Evolutionary conservation across 306 rosid species (phyloP), one percentile per base, ranked within the genome.

Genomic region (Trifolium dubium): DNA sequence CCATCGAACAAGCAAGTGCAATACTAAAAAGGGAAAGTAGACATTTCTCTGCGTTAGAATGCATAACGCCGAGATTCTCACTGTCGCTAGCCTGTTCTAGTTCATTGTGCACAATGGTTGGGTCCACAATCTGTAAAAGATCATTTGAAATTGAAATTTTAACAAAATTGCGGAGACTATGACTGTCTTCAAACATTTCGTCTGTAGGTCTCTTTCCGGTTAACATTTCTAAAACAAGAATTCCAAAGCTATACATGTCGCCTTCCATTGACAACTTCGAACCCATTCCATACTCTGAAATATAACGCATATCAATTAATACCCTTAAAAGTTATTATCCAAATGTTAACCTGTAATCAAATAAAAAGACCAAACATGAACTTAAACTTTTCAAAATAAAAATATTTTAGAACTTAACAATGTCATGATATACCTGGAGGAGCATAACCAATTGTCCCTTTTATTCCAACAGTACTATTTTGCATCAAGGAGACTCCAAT

Each of bases 201-300:
- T 82, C 71, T 5, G 77, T 73, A 17, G 85, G 82, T 19, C 69
- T 67, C 5, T 47, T 62, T 80, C 87, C 80, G 0, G 73, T 81
- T 12, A 86, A 47, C 62, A 83, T 83, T 62, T 86, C 83, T 29
- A 86, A 59, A 23, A 55, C 13, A n/a, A 77, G 75, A 65, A 86
- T 74, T 6, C 89, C 85, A 50, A 77, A 86, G 29, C 83, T 85
- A 32, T 80, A 83, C 15, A 64, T 34, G 12, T 83, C 83, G 0
- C 85, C 76, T 15, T 66, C 43, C 0, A 34, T 83, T 12, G 85
- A 86, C 10, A 69, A 72, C 31, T 80, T 34, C 4, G 67, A 61
- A 47, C 79, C 72, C 67, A 72, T 54, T 70, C 83, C 83, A 54
- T 86, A 80, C 29, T 80, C 85, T 74, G 30, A 50, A 64, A 44